Percentiles rank a stretch among this genome's conserved stretches.
Conservation (phyloP, 257 asterid species). For the Jacaranda copaia region DNA sequence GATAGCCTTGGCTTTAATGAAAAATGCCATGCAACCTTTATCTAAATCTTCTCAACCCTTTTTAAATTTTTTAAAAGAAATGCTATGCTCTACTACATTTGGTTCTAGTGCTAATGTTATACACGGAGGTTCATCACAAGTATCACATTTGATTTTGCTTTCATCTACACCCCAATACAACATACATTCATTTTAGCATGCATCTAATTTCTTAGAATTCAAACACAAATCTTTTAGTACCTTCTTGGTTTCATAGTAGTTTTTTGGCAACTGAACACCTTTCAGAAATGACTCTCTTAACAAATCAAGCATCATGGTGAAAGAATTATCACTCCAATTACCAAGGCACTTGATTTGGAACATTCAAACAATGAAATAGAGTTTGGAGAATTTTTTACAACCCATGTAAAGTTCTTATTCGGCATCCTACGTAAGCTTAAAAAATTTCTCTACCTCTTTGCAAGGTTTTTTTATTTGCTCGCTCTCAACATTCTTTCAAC, state of each 20-base stretch:
- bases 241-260: conserved; percentile 5
- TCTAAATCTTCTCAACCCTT: neutral
- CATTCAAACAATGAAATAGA: too few relatives aligned
- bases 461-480: too few relatives aligned
- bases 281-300: conserved; percentile 7
- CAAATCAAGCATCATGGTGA: conserved; percentile 17
- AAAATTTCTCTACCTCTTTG: too few relatives aligned
- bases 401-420: too few relatives aligned
- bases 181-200: conserved; percentile 31
- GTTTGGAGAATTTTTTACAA: too few relatives aligned
- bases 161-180: conserved; percentile 23
- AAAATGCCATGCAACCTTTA: neutral
- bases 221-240: conserved; percentile 27
- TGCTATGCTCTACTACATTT: neutral
- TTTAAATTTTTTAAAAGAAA: neutral
- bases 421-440: too few relatives aligned
- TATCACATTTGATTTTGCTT: neutral
- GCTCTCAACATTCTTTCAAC: too few relatives aligned
- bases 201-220: conserved; percentile 24
- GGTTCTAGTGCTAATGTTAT: neutral
- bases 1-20: conserved; percentile 15
- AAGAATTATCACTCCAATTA: conserved; percentile 18
- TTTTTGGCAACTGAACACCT: conserved; percentile 14
- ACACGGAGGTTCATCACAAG: neutral
- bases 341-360: neutral